phyloP scores from a whole-genome alignment of 306 rosid genomes.

The Argentina anserina region DNA sequence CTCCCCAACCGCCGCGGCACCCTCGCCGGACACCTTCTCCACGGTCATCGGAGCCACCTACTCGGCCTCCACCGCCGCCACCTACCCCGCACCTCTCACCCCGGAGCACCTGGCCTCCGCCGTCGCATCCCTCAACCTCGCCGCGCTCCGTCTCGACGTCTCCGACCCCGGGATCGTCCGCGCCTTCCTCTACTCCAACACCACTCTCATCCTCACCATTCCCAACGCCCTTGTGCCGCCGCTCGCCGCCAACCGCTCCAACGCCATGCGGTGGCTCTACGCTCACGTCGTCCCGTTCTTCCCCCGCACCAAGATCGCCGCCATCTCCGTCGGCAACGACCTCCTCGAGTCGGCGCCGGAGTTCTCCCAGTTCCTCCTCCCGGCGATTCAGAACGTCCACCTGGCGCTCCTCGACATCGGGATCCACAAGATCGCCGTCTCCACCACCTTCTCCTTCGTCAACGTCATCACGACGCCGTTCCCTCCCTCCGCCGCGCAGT shows the following conservation, averaged over 20 bases:
- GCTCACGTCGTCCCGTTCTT: conserved; percentile 69
- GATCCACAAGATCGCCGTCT: conserved; percentile 57
- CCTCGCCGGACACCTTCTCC: conserved; percentile 33
- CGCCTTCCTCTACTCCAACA: conserved; percentile 65
- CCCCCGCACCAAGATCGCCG: conserved; percentile 71
- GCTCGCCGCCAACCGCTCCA: conserved; percentile 65
- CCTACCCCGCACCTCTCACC: background rate
- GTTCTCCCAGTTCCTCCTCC: conserved; percentile 37
- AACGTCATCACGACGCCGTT: conserved; percentile 46
- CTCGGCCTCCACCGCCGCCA: conserved; percentile 22
- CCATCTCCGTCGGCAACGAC: conserved; percentile 82
- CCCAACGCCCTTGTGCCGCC: conserved; percentile 56
- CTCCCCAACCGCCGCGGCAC: background rate
- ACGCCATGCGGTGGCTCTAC: conserved; percentile 65
- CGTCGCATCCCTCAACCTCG: conserved; percentile 35
- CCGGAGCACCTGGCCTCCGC: conserved; percentile 31
- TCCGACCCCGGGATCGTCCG: conserved; percentile 58
- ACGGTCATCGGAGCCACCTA: conserved; percentile 57
- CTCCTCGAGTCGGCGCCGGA: conserved; percentile 42
- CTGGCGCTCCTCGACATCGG: conserved; percentile 69
- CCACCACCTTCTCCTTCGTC: conserved; percentile 73
- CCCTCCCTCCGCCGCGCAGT: conserved; percentile 73
- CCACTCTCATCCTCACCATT: conserved; percentile 58
- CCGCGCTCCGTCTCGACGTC: conserved; percentile 51
- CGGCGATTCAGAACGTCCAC: conserved; percentile 64